Evolutionary conservation across 1,139 yeast species (phyloP), one percentile per base, ranked within the genome.

Genomic region (Entelexis paramagnoliae): DNA sequence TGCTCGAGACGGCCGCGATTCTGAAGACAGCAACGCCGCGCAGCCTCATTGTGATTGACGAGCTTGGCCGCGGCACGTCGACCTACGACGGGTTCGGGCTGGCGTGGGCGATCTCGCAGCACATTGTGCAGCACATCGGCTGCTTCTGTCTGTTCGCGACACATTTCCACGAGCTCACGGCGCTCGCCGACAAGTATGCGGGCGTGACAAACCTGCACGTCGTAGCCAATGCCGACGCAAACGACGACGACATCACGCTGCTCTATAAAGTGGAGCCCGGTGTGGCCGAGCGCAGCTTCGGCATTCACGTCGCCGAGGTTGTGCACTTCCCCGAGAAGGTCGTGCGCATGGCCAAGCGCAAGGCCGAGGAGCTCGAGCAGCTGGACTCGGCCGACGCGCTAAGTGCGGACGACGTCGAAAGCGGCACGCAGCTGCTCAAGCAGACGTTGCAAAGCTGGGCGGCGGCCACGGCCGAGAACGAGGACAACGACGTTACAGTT

Each of bases 21-120:
- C 74, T 91, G 59, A 84, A 88, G 55, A 80, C 89, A 28, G 95
- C 97, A 0, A 81, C 95, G 0, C 69, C 72, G 28, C 86, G 88
- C 59, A 86, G 96, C 2, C 72, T 91, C 56, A 87, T 91, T 51
- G 85, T 91, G 46, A 87, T 93, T 56, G 98, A 91, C 68, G 98
- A 91, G 66, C 73, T 91, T 55, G 98, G 98, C 8, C 77, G 98
- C 63, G 98, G 98, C 33, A 91, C 98, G 0, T 83, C 95, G 41
- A 91, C 98, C 0, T 91, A 89, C 66, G 98, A 91, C 68, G 98
- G 98, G 0, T 91, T 91, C 71, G 98, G 98, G 0, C 74, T 91
- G 41, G 98, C 98, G 0, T 91, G 96, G 94, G 82, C 96, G 0
- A 91, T 91, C 54, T 84, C 93, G 60, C 95, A 88, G 63, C 81